phyloP scores from a whole-genome alignment of 2,329 filamentous ascomycete species.

The Cyclaneusma minus region DNA sequence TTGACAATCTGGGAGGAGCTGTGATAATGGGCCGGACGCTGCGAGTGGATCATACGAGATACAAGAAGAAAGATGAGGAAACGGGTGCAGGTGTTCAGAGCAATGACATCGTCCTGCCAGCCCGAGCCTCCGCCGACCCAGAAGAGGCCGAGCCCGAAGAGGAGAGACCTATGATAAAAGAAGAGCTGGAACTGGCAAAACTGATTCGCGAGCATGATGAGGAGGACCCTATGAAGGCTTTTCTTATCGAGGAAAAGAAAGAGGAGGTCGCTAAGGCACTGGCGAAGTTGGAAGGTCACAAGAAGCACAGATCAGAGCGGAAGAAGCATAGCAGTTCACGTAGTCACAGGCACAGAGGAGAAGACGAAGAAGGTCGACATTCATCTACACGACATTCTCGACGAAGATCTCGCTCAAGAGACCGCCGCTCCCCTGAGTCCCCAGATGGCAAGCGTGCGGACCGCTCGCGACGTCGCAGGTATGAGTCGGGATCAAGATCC shows the following conservation, averaged over 20 bases:
- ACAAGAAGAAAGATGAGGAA: constrained; percentile 75
- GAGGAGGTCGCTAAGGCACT: constrained; percentile 67
- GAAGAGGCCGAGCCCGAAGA: constrained; percentile 24
- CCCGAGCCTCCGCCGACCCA: too few species aligned
- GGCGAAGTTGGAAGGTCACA: constrained; percentile 27
- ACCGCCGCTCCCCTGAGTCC: too few species aligned
- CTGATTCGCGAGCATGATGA: constrained; percentile 75
- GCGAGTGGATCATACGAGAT: constrained; percentile 82
- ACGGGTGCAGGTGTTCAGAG: constrained; percentile 43
- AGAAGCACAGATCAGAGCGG: constrained; percentile 2
- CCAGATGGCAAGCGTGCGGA: too few species aligned
- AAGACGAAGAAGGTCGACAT: too few species aligned
- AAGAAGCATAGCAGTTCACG: constrained; percentile 32
- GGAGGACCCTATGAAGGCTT: constrained; percentile 94
- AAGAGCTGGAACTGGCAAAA: constrained; percentile 65
- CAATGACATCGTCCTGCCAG: constrained; percentile 15
- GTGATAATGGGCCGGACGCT: constrained; percentile 67
- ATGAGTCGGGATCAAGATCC: too few species aligned
- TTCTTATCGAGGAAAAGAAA: constrained; percentile 78
- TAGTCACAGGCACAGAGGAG: too few species aligned
- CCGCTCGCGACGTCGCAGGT: too few species aligned
- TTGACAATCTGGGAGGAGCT: constrained; percentile 86
- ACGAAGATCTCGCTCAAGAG: too few species aligned
- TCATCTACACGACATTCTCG: too few species aligned
- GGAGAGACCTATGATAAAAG: constrained; percentile 51